These are phyloP conservation scores for Pyrus betulifolia DNA, from an alignment of 306 rosid genomes.

Conservation along the genomic window DNA sequence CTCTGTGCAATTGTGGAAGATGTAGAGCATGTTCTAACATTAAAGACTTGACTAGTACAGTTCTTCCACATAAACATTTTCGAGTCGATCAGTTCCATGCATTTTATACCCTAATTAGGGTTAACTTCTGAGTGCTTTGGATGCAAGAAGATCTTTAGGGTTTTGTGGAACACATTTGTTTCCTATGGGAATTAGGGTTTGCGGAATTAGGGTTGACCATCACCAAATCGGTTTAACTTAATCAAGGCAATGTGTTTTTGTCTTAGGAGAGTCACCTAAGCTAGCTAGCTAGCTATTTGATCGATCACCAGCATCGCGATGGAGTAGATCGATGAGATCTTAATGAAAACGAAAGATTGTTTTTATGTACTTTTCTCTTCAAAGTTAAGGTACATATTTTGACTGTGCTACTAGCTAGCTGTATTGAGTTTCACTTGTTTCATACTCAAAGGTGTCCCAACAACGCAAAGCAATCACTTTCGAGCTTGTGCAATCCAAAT, in stretches of 20 bases:
- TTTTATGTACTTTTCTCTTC: conserved; percentile 45
- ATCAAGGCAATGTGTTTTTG: conserved; percentile 18
- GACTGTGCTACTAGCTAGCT: conserved; percentile 2
- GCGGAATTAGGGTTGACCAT: not conserved
- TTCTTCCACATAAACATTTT: not conserved
- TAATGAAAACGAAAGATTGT: conserved; percentile 7
- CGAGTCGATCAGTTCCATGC: not conserved
- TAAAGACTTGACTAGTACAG: not conserved
- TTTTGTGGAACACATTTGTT: not conserved
- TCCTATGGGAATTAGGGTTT: not conserved
- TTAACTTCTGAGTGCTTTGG: not conserved
- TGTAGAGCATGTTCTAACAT: no score
- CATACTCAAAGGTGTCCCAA: conserved; percentile 53
- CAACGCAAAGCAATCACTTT: conserved; percentile 10
- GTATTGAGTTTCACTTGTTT: conserved; percentile 44
- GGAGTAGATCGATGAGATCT: conserved; percentile 11
- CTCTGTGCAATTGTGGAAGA: no score
- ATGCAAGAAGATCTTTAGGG: not conserved
- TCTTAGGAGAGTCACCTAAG: conserved; percentile 3
- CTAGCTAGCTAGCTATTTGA: not conserved
- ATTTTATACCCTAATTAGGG: not conserved
- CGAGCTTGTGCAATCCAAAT: conserved; percentile 26
- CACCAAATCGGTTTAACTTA: conserved; percentile 6
- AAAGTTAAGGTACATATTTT: conserved; percentile 51
- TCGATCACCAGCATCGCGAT: not conserved